These are phyloP conservation scores for Yarrowia galli DNA, from an alignment of 1,139 yeast species.

Conservation along the genomic window DNA sequence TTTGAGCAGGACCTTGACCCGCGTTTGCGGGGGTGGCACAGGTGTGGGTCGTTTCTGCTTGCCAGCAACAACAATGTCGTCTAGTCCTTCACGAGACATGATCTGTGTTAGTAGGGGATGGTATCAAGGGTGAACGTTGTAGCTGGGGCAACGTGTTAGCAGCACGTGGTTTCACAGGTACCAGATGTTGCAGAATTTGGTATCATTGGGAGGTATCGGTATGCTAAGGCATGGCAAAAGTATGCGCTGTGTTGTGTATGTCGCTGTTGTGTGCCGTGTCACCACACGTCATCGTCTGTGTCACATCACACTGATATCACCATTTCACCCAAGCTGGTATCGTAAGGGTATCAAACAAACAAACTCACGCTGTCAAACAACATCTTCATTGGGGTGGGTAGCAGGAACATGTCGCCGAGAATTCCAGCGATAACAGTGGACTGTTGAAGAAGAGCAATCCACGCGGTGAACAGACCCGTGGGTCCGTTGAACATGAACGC, in stretches of 20 bases:
- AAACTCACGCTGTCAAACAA: slow-evolving; percentile 60
- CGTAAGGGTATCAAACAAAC: background rate
- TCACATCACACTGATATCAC: background rate
- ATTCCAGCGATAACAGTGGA: slow-evolving; percentile 60
- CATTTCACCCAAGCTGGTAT: no score
- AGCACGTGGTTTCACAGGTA: no score
- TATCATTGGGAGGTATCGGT: no score
- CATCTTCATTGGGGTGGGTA: slow-evolving; percentile 63
- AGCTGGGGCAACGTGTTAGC: background rate
- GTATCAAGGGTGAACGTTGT: background rate
- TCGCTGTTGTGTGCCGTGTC: background rate
- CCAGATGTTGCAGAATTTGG: no score
- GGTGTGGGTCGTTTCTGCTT: slow-evolving; percentile 55
- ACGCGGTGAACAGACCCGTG: slow-evolving; percentile 61
- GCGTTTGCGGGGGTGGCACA: slow-evolving; percentile 43
- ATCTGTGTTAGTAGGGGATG: slow-evolving; percentile 46
- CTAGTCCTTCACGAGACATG: slow-evolving; percentile 58
- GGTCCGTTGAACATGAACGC: slow-evolving; percentile 63
- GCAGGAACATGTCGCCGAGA: slow-evolving; percentile 58
- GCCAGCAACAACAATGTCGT: slow-evolving; percentile 59
- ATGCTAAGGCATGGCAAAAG: no score
- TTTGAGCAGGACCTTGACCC: slow-evolving; percentile 45
- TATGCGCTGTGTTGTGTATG: background rate
- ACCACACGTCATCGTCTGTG: no score
- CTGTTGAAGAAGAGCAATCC: slow-evolving; percentile 62